Percentiles rank a stretch among this genome's conserved stretches.
Conservation (phyloP, 1,139 yeast species). For the Taiozyma sp. region DNA sequence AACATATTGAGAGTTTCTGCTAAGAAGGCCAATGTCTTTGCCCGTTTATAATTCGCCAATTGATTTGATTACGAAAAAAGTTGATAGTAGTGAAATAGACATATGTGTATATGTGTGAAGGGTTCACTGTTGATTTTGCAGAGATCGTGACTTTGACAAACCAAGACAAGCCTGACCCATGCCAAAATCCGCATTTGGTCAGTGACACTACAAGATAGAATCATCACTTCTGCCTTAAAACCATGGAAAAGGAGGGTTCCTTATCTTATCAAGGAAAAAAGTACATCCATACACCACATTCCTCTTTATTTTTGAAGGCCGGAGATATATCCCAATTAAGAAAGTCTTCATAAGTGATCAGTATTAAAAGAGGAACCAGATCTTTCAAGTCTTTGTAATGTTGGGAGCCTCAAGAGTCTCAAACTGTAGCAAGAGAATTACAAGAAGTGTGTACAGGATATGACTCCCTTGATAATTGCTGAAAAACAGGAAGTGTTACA, state of each 20-base stretch:
- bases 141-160: no score
- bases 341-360: neutral
- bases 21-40: slow-evolving; percentile 14
- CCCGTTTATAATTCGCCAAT: neutral
- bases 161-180: no score
- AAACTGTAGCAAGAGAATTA: no score
- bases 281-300: neutral
- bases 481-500: neutral
- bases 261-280: neutral
- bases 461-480: neutral
- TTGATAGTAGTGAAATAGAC: no score
- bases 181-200: no score
- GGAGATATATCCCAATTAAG: neutral
- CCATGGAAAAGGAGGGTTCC: neutral
- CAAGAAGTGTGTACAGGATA: no score
- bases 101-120: no score
- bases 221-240: no score
- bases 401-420: no score
- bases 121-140: no score
- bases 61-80: neutral
- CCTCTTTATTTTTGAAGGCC: neutral
- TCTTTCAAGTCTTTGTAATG: neutral
- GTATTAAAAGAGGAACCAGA: neutral
- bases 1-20: slow-evolving; percentile 39
- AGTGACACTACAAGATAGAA: no score